A percentile compares a stretch with the other conserved stretches of the same genome.
Conservation (phyloP, 441 rosid genomes). For the Euphorbia corollata region DNA sequence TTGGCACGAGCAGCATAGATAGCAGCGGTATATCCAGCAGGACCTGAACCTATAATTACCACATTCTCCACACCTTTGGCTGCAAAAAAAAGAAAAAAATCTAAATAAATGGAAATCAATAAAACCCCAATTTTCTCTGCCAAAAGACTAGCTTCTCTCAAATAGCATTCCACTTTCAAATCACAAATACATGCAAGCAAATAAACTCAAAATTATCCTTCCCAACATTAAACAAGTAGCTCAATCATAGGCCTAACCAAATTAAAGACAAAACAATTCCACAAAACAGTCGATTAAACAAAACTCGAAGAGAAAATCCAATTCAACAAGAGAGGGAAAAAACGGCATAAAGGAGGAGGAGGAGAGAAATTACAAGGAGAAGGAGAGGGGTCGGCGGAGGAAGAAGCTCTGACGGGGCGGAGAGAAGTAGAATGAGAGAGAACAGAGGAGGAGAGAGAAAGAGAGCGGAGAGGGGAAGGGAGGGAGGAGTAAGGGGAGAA, state of each 20-base stretch:
- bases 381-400: slow-evolving; percentile 35
- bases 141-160: background rate
- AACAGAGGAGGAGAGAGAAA: slow-evolving; percentile 26
- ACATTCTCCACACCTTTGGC: slow-evolving; percentile 72
- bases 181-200: background rate
- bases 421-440: slow-evolving; percentile 33
- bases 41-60: slow-evolving; percentile 91
- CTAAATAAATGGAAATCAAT: background rate
- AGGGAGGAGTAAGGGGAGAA: slow-evolving; percentile 18
- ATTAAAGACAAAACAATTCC: background rate
- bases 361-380: slow-evolving; percentile 36
- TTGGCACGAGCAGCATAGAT: slow-evolving; percentile 96
- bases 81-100: slow-evolving; percentile 30
- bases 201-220: background rate
- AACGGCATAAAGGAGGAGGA: background rate
- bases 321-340: background rate
- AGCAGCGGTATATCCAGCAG: slow-evolving; percentile 96
- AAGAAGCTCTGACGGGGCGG: slow-evolving; percentile 53
- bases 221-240: background rate
- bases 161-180: background rate
- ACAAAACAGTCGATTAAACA: background rate
- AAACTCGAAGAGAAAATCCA: background rate
- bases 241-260: background rate
- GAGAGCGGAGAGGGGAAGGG: slow-evolving; percentile 15
- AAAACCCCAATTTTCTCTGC: background rate